Evolutionary conservation across 2,329 filamentous ascomycete genomes (phyloP), one percentile per base, ranked within the genome.

Genomic region (Penicillium rolfsii): DNA sequence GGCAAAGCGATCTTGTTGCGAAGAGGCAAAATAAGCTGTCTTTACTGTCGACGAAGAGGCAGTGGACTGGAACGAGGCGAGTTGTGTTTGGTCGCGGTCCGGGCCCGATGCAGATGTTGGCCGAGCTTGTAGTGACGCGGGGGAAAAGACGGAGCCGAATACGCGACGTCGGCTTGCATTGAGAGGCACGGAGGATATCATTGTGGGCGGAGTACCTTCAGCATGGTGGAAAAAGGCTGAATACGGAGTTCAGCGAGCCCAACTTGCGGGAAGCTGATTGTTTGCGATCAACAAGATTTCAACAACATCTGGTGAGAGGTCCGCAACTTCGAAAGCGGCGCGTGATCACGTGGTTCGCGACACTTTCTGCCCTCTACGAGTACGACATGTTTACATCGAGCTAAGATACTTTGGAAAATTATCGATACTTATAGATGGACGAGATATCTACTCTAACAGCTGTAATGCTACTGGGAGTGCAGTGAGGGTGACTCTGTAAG

Each of bases 71-170:
- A 69, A 65, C 1, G 67, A 69, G 26, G 58, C 53, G 19, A 48
- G 30, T 19, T 59, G 61, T 5, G 60, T 67, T 30, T 61, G 57
- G 5, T 67, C 58, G 52, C 43, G 38, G 46, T 68, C 68, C 49
- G 67, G 60, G 58, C 66, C 60, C 14, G 70, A 67, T n/a, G 70
- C 71, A 8, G 70, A 69, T 19, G 75, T 66, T 43, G 72, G 61
- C 58, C 70, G 70, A 65, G 71, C 70, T 56, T 74, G 72, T n/a
- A 74, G 65, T 19, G 73, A 73, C 56, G 76, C 68, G 53, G 76
- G 72, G 52, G 78, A 72, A 62, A 81, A 80, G 52, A 81, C 78
- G 12, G 79, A 79, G 58, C 70, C 70, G 65, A 80, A 79, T 24
- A 81, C 73, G 64, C 77, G 78, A 68, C 74, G 75, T 63, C 75